Conservation (phyloP, 768 basidiomycete species). For the Pholiota microspora region DNA sequence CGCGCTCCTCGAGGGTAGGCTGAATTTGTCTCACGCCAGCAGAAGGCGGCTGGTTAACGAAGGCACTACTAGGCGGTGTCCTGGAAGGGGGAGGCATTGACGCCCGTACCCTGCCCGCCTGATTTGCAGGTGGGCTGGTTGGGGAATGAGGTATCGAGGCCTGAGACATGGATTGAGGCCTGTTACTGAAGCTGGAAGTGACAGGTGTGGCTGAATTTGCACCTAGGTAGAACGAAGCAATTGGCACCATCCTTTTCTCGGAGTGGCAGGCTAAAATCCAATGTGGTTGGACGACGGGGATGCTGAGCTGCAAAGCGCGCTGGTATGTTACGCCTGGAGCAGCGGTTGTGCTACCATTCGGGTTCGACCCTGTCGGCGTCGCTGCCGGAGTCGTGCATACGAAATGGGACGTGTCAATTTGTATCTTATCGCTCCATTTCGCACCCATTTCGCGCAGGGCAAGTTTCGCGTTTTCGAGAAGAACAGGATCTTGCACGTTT, state of each 20-base stretch:
- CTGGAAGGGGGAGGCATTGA: slow-evolving; percentile 67
- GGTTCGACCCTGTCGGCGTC: slow-evolving; percentile 55
- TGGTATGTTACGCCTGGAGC: slow-evolving; percentile 89
- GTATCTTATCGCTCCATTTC: slow-evolving; percentile 88
- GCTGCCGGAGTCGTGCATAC: slow-evolving; percentile 90
- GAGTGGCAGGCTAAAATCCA: slow-evolving; percentile 91
- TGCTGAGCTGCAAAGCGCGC: slow-evolving; percentile 89
- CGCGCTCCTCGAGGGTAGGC: slow-evolving; percentile 50
- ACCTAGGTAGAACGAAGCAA: slow-evolving; percentile 80
- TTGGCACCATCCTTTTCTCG: slow-evolving; percentile 89
- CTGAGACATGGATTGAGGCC: slow-evolving; percentile 80
- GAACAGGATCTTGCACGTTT: slow-evolving; percentile 70
- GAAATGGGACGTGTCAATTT: slow-evolving; percentile 98
- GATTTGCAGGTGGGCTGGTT: slow-evolving; percentile 30
- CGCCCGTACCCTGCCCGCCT: slow-evolving; percentile 39
- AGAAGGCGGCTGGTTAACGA: slow-evolving; percentile 37
- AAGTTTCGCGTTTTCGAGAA: slow-evolving; percentile 79
- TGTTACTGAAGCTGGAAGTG: slow-evolving; percentile 37
- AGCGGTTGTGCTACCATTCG: slow-evolving; percentile 47
- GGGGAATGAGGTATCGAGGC: slow-evolving; percentile 48
- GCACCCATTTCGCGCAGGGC: slow-evolving; percentile 86
- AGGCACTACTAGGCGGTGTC: slow-evolving; percentile 40
- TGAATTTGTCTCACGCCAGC: slow-evolving; percentile 37
- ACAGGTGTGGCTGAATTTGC: slow-evolving; percentile 49
- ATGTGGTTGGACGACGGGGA: slow-evolving; percentile 92